Evolutionary conservation across 345 rosid genomes (phyloP).

Genomic region (Pelargonium nanum): DNA sequence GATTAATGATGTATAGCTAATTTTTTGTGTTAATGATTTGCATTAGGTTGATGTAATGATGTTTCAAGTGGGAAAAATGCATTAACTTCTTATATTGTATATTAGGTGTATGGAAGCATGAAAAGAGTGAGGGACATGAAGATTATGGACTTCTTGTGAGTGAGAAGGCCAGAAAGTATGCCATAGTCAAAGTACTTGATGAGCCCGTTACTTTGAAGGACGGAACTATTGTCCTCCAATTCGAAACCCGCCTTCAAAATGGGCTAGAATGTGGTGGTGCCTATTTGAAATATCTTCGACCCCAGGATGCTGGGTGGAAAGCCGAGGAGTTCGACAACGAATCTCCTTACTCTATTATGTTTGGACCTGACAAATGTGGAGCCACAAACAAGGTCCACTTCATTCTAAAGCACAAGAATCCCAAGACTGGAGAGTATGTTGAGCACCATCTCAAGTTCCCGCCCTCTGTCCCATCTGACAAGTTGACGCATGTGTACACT

Average conservation of each 20-base stretch:
- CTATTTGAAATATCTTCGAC: conserved; percentile 25
- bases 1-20: no score
- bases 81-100: background rate
- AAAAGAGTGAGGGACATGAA: conserved; percentile 30
- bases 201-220: conserved; percentile 16
- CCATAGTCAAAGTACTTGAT: conserved; percentile 25
- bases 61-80: no score
- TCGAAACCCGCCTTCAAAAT: conserved; percentile 25
- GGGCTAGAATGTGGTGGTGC: conserved; percentile 39
- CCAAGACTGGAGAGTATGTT: conserved; percentile 28
- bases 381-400: conserved; percentile 33
- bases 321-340: conserved; percentile 23
- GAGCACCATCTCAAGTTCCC: conserved; percentile 35
- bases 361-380: conserved; percentile 35
- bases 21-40: no score
- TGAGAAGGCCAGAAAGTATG: conserved; percentile 28
- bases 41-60: no score
- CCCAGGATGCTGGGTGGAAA: conserved; percentile 26
- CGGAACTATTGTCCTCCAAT: conserved; percentile 25
- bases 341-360: conserved; percentile 32
- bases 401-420: conserved; percentile 31
- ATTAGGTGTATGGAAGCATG: conserved; percentile 27
- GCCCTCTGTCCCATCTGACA: conserved; percentile 29
- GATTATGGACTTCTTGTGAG: conserved; percentile 32
- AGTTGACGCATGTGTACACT: conserved; percentile 28